A percentile compares a stretch with the other conserved stretches of the same genome.
Conservation (phyloP, 371 early-diverging fungal species). For the Polyrhizophydium stewartii region DNA sequence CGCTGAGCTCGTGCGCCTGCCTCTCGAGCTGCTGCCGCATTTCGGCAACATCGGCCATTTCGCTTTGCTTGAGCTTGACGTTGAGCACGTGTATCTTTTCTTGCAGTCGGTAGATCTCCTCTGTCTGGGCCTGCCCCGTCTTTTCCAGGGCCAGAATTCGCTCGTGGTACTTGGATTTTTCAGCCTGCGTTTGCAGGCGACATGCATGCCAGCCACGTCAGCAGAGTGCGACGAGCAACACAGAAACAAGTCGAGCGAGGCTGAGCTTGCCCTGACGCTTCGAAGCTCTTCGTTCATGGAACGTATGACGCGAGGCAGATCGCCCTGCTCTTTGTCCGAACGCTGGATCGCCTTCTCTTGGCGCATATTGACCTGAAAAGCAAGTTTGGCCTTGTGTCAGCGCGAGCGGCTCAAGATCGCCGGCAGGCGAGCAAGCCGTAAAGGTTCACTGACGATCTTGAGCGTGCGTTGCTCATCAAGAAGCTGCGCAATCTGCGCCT, state of each 20-base stretch:
- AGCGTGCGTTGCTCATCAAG: not conserved
- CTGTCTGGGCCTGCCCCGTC: not conserved
- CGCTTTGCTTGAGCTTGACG: not conserved
- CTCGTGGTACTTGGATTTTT: not conserved
- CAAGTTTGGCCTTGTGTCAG: not conserved
- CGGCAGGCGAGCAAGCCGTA: not conserved
- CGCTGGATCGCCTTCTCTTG: not conserved
- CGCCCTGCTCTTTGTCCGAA: not conserved
- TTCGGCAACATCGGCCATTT: not conserved
- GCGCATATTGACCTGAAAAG: not conserved
- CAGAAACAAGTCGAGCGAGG: not conserved
- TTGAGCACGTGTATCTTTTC: not conserved
- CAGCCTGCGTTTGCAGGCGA: not conserved
- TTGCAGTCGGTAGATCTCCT: not conserved
- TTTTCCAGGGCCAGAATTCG: not conserved
- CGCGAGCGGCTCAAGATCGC: not conserved
- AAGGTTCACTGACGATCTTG: slow-evolving; percentile 1
- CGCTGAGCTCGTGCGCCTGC: not conserved
- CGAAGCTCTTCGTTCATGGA: slow-evolving; percentile 6
- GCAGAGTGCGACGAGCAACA: not conserved
- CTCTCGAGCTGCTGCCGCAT: not conserved
- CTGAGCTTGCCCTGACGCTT: not conserved
- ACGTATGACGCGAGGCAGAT: not conserved
- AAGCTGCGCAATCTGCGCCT: not conserved
- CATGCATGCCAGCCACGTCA: no score